These are phyloP conservation scores for Pichia sp. DNA, from an alignment of 1,139 yeast genomes.

Conservation along the genomic window DNA sequence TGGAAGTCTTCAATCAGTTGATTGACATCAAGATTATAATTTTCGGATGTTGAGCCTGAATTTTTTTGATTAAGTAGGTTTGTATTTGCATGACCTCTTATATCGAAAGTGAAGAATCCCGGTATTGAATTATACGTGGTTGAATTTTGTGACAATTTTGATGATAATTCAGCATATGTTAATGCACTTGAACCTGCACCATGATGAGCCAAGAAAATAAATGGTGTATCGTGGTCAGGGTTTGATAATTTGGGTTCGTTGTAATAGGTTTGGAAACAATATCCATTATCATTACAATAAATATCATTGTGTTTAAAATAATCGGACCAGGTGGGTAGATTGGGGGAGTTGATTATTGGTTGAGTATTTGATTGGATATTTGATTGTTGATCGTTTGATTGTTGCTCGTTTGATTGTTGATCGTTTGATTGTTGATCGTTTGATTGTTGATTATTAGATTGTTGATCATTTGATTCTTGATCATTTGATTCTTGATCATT, in stretches of 20 bases:
- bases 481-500: no score
- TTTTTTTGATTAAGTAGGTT: constrained; percentile 21
- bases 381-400: no score
- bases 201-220: constrained; percentile 73
- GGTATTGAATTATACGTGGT: constrained; percentile 29
- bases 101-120: constrained; percentile 68
- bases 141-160: constrained; percentile 23
- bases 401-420: no score
- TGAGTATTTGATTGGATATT: no score
- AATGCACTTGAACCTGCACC: constrained; percentile 92
- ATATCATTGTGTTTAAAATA: constrained; percentile 3
- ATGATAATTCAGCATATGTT: constrained; percentile 59
- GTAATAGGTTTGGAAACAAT: constrained; percentile 52
- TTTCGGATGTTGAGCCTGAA: background rate
- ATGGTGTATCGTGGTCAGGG: constrained; percentile 28
- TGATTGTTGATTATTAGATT: no score
- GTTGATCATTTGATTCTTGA: no score
- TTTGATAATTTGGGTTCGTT: constrained; percentile 40
- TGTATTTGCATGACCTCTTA: constrained; percentile 76
- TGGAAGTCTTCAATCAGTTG: constrained; percentile 53
- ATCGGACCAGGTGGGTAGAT: background rate
- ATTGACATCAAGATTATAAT: constrained; percentile 38
- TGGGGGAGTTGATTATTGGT: background rate
- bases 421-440: no score
- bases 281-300: constrained; percentile 9